phyloP scores from a whole-genome alignment of 2,329 filamentous ascomycete genomes.

The Fusarium pseudonygamai region DNA sequence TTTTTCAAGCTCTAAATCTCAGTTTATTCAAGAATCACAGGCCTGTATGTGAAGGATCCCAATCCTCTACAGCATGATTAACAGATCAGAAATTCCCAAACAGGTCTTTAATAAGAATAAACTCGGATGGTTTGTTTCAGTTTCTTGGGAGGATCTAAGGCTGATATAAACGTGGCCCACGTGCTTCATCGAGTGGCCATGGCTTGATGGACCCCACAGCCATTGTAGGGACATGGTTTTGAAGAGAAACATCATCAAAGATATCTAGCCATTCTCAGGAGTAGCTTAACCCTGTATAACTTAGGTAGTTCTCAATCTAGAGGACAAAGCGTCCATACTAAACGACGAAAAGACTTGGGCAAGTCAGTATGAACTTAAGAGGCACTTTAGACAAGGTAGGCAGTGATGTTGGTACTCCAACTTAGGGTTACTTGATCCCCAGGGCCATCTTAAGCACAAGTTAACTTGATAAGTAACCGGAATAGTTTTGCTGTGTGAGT shows the following conservation, averaged over 20 bases:
- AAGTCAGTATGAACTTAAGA: neutral
- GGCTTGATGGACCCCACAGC: neutral
- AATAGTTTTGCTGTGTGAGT: no score
- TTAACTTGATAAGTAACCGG: neutral
- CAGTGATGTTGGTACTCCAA: no score
- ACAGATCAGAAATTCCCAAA: neutral
- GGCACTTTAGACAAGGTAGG: no score
- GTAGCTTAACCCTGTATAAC: rapidly evolving
- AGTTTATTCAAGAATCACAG: no score
- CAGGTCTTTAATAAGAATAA: neutral
- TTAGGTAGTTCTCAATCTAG: neutral
- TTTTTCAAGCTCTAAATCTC: neutral
- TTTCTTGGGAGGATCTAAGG: neutral
- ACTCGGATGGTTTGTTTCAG: neutral
- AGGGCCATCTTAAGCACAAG: neutral
- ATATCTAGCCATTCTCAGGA: neutral
- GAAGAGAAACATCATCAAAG: no score
- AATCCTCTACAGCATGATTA: neutral
- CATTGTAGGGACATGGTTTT: neutral
- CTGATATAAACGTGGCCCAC: neutral
- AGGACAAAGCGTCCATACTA: neutral
- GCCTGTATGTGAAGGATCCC: neutral
- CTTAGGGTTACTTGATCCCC: neutral
- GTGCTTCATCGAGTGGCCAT: neutral
- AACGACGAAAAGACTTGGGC: neutral